Evolutionary conservation across 2,329 filamentous ascomycete genomes (phyloP), one percentile per base, ranked within the genome.

Genomic region (Hypomyces rosellus): DNA sequence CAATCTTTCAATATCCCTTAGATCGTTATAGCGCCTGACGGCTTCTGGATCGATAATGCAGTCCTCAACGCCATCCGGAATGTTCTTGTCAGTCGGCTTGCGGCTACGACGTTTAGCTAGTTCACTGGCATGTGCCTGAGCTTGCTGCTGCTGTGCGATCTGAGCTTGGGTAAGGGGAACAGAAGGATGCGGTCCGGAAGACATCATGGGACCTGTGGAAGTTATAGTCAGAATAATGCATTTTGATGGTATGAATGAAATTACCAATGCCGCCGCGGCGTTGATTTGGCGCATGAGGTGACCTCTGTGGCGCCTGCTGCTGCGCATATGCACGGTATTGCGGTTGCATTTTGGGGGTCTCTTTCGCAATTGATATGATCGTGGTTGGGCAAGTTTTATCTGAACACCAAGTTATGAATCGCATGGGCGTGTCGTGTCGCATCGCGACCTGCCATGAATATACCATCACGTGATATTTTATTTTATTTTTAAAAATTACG

Each of bases 21-120:
- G 72, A 51, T 86, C 83, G 63, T 84, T 85, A 72, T 99, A 99
- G 59, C 89, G 80, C 64, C 85, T 77, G 41, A 86, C 89, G 37
- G 86, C 85, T 66, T 95, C 88, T 55, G 88, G 54, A 43, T 72
- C 89, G 56, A 95, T 82, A 54, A 89, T 81, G 56, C 86, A 81
- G 44, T 89, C 84, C 60, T 95, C 91, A 41, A 96, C 78, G 50
- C 89, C 90, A 57, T 97, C 91, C 37, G 93, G 91, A 22, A 99
- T 83, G 61, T 89, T 93, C 76, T 89, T 95, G 70, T 99, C 93
- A 52, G 90, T 96, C 1, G 93, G 93, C 69, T 92, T 95, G 64
- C 85, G 84, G 63, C 88, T 89, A 59, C 89, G 84, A 54, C 90
- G 83, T 68, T 91, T 89, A 42, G 86, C 84, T 55, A 82, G 76